These are phyloP conservation scores for Mycena alexandri DNA, from an alignment of 768 basidiomycete genomes.

Conservation along the genomic window DNA sequence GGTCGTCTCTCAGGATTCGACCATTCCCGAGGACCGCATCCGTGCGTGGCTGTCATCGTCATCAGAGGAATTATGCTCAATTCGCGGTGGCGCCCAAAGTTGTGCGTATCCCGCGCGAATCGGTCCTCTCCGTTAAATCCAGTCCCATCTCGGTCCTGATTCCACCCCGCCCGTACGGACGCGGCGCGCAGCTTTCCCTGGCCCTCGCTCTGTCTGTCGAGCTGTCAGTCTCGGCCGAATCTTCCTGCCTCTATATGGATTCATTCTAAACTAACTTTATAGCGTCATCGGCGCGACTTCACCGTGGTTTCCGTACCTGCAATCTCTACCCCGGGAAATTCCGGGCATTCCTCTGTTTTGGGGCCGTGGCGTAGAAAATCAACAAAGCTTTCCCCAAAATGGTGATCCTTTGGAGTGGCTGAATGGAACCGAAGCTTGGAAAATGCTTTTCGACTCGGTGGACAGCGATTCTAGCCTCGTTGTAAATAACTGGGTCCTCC, in stretches of 20 bases:
- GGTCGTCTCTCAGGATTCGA: conserved; percentile 50
- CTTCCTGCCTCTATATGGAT: conserved; percentile 13
- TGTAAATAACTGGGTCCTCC: conserved; percentile 37
- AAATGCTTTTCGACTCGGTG: conserved; percentile 37
- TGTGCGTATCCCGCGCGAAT: conserved; percentile 71
- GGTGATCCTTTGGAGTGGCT: conserved; percentile 53
- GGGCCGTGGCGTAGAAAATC: conserved; percentile 51
- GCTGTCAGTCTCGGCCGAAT: conserved; percentile 59
- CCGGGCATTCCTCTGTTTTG: conserved; percentile 77
- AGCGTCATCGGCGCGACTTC: conserved; percentile 66
- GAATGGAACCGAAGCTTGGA: conserved; percentile 57
- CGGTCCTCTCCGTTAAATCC: conserved; percentile 71
- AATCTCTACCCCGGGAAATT: conserved; percentile 65
- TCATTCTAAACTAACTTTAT: conserved; percentile 25
- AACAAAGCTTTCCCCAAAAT: conserved; percentile 30
- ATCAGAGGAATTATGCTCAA: conserved; percentile 13
- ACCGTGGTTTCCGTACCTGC: conserved; percentile 75
- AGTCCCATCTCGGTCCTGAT: conserved; percentile 63
- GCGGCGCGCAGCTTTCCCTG: conserved; percentile 70
- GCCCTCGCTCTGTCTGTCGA: conserved; percentile 75
- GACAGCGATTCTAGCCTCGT: conserved; percentile 40
- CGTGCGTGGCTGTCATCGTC: conserved; percentile 47
- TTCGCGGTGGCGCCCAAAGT: conserved; percentile 55
- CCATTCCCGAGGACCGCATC: conserved; percentile 51
- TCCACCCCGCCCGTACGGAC: conserved; percentile 62